Percentiles rank a stretch among this genome's conserved stretches.
Evolutionary conservation across 305 asterid species (phyloP).

Genomic region (Salvia sclarea): DNA sequence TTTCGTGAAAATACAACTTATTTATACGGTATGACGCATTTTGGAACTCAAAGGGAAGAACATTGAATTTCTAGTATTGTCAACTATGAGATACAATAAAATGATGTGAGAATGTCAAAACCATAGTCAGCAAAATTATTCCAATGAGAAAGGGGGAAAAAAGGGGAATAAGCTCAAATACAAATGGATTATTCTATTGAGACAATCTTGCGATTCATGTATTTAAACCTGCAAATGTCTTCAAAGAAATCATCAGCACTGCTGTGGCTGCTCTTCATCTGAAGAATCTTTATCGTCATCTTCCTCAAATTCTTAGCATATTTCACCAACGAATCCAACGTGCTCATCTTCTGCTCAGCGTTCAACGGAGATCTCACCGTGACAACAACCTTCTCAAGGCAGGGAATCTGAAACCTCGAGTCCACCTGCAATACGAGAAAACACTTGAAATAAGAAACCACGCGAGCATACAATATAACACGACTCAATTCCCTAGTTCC

Average conservation of each 20-base stretch:
- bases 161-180: neutral
- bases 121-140: slow-evolving; percentile 18
- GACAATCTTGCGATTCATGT: slow-evolving; percentile 67
- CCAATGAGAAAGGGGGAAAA: neutral
- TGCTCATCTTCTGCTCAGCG: slow-evolving; percentile 92
- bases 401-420: slow-evolving; percentile 64
- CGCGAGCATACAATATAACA: neutral
- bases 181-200: slow-evolving; percentile 51
- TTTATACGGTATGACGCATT: neutral
- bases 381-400: slow-evolving; percentile 69
- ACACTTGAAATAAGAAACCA: neutral
- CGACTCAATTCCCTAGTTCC: neutral
- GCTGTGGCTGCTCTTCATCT: slow-evolving; percentile 98
- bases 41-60: neutral
- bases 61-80: neutral
- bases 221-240: slow-evolving; percentile 75
- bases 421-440: slow-evolving; percentile 59
- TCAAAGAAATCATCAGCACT: slow-evolving; percentile 96
- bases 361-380: slow-evolving; percentile 87
- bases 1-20: neutral
- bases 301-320: slow-evolving; percentile 64
- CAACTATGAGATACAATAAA: neutral
- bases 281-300: slow-evolving; percentile 87
- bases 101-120: slow-evolving; percentile 23
- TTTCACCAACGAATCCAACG: slow-evolving; percentile 69